A percentile compares a stretch with the other conserved stretches of the same genome.
Conservation (phyloP, 345 rosid species). For the Pseudoturritis turrita region DNA sequence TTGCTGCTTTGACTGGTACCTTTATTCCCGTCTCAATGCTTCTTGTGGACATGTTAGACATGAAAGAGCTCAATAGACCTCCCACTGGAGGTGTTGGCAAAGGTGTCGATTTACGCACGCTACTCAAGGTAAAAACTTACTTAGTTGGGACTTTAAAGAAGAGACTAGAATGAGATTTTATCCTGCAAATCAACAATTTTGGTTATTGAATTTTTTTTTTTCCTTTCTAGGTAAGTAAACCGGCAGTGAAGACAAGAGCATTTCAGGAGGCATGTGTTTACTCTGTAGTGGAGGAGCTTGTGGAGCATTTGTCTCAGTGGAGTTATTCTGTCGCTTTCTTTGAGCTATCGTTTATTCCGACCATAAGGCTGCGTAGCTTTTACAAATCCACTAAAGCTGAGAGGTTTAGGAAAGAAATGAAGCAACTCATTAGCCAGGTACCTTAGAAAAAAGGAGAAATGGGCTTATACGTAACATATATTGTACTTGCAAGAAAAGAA, state of each 20-base stretch:
- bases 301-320: constrained; percentile 91
- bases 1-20: constrained; percentile 70
- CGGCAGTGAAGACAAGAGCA: constrained; percentile 74
- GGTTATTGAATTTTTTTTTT: background rate
- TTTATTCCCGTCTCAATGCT: constrained; percentile 89
- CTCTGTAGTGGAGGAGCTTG: constrained; percentile 80
- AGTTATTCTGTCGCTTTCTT: constrained; percentile 81
- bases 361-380: constrained; percentile 66
- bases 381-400: constrained; percentile 77
- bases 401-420: constrained; percentile 86
- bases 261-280: constrained; percentile 93
- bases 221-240: constrained; percentile 61
- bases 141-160: background rate
- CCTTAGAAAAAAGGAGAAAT: background rate
- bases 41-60: constrained; percentile 93
- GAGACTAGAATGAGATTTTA: background rate
- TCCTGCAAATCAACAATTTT: background rate
- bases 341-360: constrained; percentile 81
- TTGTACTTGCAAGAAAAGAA: background rate
- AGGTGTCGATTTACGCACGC: constrained; percentile 67
- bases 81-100: constrained; percentile 89
- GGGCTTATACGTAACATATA: background rate
- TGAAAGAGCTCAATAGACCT: constrained; percentile 83
- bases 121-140: constrained; percentile 54
- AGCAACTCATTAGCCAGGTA: constrained; percentile 82